These are phyloP conservation scores for Straminergon stramineum DNA, from an alignment of 225 moss, liverwort and hornwort genomes.

Conservation along the genomic window DNA sequence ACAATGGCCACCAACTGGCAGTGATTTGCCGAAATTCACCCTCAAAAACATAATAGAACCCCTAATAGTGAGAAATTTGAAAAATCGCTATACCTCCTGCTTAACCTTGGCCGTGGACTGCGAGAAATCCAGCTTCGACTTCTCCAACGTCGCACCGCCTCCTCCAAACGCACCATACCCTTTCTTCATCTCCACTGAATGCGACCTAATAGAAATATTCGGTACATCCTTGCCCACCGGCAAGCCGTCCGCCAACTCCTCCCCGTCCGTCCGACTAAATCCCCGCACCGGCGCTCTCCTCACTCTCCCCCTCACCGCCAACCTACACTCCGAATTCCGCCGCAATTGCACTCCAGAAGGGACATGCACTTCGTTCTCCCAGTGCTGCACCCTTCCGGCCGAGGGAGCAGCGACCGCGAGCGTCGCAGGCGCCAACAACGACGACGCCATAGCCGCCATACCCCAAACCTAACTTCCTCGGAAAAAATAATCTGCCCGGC, in stretches of 20 bases:
- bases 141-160: conserved; percentile 92
- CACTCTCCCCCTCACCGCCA: not conserved
- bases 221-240: conserved; percentile 9
- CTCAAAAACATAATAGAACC: not conserved
- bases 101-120: conserved; percentile 63
- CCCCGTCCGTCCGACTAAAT: conserved; percentile 25
- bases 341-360: conserved; percentile 16
- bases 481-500: not conserved
- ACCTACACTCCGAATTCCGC: conserved; percentile 1
- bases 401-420: not conserved
- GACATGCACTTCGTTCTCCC: not conserved
- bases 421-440: conserved; percentile 1
- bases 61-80: no score
- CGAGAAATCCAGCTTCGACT: conserved; percentile 81
- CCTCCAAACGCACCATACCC: conserved; percentile 95
- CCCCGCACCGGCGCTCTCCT: conserved; percentile 10
- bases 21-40: not conserved
- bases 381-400: not conserved
- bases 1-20: not conserved
- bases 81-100: conserved; percentile 42
- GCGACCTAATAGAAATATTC: conserved; percentile 36
- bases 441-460: conserved; percentile 30
- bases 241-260: not conserved
- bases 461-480: no score
- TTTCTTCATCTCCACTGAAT: conserved; percentile 71